Conservation (phyloP, 768 basidiomycete species). For the Mycena crocata region DNA sequence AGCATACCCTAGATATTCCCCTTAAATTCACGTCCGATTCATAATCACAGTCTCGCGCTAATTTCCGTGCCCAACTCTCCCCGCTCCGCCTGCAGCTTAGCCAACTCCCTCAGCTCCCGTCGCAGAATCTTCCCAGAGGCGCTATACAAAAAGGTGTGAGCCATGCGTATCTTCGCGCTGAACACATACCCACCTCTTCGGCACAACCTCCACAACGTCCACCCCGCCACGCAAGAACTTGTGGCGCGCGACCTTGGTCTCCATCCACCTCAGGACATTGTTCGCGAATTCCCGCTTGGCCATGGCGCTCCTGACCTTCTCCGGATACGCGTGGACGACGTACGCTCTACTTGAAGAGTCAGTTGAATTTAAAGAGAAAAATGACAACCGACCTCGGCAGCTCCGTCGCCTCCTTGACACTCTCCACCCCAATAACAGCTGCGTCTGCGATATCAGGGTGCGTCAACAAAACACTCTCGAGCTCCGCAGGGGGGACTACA, state of each 20-base stretch:
- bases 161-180: neutral
- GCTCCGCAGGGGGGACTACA: conserved; percentile 46
- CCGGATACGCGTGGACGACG: conserved; percentile 51
- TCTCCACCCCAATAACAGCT: conserved; percentile 67
- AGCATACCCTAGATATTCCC: too few relatives aligned
- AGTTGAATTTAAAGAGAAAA: conserved; percentile 24
- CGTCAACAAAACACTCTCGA: conserved; percentile 64
- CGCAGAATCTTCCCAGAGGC: conserved; percentile 91
- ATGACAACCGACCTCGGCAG: conserved; percentile 70
- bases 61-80: conserved; percentile 42
- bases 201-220: conserved; percentile 69
- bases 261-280: conserved; percentile 64
- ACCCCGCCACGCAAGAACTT: conserved; percentile 76
- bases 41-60: conserved; percentile 47
- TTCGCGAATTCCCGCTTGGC: conserved; percentile 50
- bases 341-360: conserved; percentile 60
- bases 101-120: conserved; percentile 76
- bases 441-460: conserved; percentile 67
- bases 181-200: conserved; percentile 65
- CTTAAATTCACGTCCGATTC: too few relatives aligned
- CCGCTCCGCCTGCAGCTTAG: conserved; percentile 63
- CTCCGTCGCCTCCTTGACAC: conserved; percentile 66
- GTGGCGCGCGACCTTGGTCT: conserved; percentile 65
- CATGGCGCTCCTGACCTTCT: conserved; percentile 43
- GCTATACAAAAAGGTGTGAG: conserved; percentile 53